A percentile compares a stretch with the other conserved stretches of the same genome.
Conservation (phyloP, 2,329 filamentous ascomycete genomes). For the Trichophyton equinum region DNA sequence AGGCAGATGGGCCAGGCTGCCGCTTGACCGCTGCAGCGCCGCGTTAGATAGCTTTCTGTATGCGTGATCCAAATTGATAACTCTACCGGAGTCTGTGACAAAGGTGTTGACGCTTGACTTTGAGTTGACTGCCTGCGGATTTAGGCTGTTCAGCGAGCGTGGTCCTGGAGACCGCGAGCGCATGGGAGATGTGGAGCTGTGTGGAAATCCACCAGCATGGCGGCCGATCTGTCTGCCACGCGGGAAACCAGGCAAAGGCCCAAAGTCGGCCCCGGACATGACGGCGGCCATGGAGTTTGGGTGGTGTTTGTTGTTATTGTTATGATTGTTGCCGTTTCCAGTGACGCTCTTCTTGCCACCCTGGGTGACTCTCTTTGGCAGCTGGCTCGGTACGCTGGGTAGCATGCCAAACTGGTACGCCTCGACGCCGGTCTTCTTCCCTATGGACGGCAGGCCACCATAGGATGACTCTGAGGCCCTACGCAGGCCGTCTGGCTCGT, state of each 20-base stretch:
- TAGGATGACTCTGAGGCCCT: slow-evolving; percentile 23
- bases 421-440: slow-evolving; percentile 18
- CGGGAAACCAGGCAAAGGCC: slow-evolving; percentile 23
- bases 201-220: slow-evolving; percentile 29
- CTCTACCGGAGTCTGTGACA: slow-evolving; percentile 48
- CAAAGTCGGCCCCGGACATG: slow-evolving; percentile 30
- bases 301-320: slow-evolving; percentile 13
- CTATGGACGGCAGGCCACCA: slow-evolving; percentile 15
- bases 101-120: slow-evolving; percentile 31
- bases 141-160: slow-evolving; percentile 30
- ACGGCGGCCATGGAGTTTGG: slow-evolving; percentile 37
- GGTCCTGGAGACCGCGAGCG: slow-evolving; percentile 25
- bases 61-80: slow-evolving; percentile 55
- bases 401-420: slow-evolving; percentile 36
- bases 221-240: slow-evolving; percentile 27
- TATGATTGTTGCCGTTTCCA: slow-evolving; percentile 11
- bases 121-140: slow-evolving; percentile 30
- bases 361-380: slow-evolving; percentile 33
- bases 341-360: slow-evolving; percentile 23
- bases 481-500: slow-evolving; percentile 26
- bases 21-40: slow-evolving; percentile 51
- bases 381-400: slow-evolving; percentile 32
- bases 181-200: slow-evolving; percentile 19
- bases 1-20: slow-evolving; percentile 51
- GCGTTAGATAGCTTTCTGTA: slow-evolving; percentile 62